These are phyloP conservation scores for Blakeslea trispora DNA, from an alignment of 371 early-diverging fungal genomes.

Conservation along the genomic window DNA sequence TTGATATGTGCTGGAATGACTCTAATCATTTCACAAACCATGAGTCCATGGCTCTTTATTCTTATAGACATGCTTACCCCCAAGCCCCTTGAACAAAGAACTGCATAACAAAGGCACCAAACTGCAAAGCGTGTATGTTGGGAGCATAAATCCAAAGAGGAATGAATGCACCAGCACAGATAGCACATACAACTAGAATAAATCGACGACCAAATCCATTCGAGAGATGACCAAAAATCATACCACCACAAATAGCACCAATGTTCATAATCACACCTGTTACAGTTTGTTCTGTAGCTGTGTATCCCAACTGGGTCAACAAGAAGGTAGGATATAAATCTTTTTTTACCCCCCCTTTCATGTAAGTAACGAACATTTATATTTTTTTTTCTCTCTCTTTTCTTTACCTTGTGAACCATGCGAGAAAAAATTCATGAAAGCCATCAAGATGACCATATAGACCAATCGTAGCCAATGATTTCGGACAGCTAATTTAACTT, in stretches of 20 bases:
- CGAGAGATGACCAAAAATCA: constrained; percentile 63
- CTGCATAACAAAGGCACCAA: constrained; percentile 65
- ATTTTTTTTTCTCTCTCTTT: no score
- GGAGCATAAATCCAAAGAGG: constrained; percentile 67
- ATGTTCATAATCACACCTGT: constrained; percentile 63
- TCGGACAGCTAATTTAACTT: constrained; percentile 50
- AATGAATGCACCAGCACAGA: constrained; percentile 63
- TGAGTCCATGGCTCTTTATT: background rate
- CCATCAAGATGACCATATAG: constrained; percentile 63
- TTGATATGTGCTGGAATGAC: constrained; percentile 72
- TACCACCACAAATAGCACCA: constrained; percentile 74
- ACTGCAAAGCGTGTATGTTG: constrained; percentile 44
- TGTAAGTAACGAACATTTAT: no score
- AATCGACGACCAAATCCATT: constrained; percentile 68
- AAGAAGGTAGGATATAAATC: constrained; percentile 76
- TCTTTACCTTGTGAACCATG: constrained; percentile 63
- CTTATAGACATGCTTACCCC: constrained; percentile 39
- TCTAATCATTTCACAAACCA: constrained; percentile 18
- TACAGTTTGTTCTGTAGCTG: constrained; percentile 52
- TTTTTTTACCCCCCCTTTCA: no score
- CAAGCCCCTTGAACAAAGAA: constrained; percentile 71
- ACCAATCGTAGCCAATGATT: constrained; percentile 60
- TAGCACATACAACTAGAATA: constrained; percentile 45
- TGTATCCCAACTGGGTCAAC: constrained; percentile 56
- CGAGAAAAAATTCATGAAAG: constrained; percentile 66